Conservation (phyloP, 2,329 filamentous ascomycete species). For the Trichoderma semiorbis region DNA sequence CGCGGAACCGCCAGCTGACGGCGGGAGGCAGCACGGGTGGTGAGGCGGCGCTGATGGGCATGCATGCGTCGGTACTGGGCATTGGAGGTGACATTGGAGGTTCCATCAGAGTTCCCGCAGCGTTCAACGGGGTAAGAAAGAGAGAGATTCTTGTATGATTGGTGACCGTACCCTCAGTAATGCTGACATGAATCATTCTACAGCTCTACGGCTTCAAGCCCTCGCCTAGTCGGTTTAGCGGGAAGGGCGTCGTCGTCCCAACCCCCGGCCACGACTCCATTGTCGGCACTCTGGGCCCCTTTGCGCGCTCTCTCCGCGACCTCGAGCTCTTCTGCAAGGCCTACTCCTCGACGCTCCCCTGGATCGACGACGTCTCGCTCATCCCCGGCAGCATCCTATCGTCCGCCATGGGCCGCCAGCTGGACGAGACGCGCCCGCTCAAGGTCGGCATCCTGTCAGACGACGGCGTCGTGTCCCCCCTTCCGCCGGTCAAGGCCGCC, state of each 20-base stretch:
- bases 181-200: neutral
- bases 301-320: constrained; percentile 12
- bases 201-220: constrained; percentile 43
- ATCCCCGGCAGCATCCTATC: constrained; percentile 55
- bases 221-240: constrained; percentile 73
- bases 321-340: constrained; percentile 25
- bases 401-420: neutral
- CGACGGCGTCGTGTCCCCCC: constrained; percentile 79
- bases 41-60: constrained; percentile 56
- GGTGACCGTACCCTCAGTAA: neutral
- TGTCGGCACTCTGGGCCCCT: constrained; percentile 66
- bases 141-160: too few species aligned
- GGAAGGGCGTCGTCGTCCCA: constrained; percentile 89
- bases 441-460: constrained; percentile 98
- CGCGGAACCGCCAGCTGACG: constrained; percentile 6
- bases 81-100: constrained; percentile 55
- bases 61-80: constrained; percentile 54
- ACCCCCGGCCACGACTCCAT: constrained; percentile 86
- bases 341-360: constrained; percentile 55
- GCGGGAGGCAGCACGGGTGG: constrained; percentile 42
- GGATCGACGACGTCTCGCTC: constrained; percentile 90
- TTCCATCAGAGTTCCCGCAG: neutral
- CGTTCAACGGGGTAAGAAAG: constrained; percentile 9
- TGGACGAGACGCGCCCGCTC: constrained; percentile 46
- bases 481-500: constrained; percentile 79